Evolutionary conservation across 805 yeast species (phyloP).

Genomic region (Helenozyma baotianmanensis): DNA sequence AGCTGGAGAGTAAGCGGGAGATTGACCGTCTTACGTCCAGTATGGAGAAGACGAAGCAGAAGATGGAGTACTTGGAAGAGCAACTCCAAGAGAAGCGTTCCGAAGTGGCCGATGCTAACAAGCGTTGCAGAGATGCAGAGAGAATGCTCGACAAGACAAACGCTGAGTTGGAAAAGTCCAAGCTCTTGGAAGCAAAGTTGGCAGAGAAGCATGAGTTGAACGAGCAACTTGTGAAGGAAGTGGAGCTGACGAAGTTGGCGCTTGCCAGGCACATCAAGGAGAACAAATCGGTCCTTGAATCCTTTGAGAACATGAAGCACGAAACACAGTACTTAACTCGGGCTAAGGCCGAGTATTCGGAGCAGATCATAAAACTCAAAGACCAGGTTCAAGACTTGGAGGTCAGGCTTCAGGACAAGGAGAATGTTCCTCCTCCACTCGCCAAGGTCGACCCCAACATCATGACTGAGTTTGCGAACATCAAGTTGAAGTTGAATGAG

Average conservation of each 20-base stretch:
- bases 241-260: neutral
- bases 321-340: slow-evolving; percentile 19
- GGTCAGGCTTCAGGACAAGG: slow-evolving; percentile 25
- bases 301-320: slow-evolving; percentile 17
- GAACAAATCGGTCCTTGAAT: slow-evolving; percentile 4
- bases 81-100: slow-evolving; percentile 2
- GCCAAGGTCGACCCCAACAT: slow-evolving; percentile 23
- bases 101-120: too few species aligned
- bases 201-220: neutral
- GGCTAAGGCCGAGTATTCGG: slow-evolving; percentile 24
- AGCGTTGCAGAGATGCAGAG: too few species aligned
- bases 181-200: neutral
- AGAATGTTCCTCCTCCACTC: slow-evolving; percentile 29
- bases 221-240: slow-evolving; percentile 1
- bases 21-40: neutral
- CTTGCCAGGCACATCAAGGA: slow-evolving; percentile 5
- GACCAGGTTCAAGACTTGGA: slow-evolving; percentile 21
- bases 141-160: neutral
- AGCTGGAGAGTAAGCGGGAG: slow-evolving; percentile 1
- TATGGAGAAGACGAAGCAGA: slow-evolving; percentile 1
- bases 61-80: slow-evolving; percentile 1
- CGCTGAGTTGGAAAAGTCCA: too few species aligned
- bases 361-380: slow-evolving; percentile 22
- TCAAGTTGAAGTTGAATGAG: slow-evolving; percentile 51
- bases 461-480: slow-evolving; percentile 41